phyloP scores from a whole-genome alignment of 805 yeast species.

The Suhomyces vadensis region DNA sequence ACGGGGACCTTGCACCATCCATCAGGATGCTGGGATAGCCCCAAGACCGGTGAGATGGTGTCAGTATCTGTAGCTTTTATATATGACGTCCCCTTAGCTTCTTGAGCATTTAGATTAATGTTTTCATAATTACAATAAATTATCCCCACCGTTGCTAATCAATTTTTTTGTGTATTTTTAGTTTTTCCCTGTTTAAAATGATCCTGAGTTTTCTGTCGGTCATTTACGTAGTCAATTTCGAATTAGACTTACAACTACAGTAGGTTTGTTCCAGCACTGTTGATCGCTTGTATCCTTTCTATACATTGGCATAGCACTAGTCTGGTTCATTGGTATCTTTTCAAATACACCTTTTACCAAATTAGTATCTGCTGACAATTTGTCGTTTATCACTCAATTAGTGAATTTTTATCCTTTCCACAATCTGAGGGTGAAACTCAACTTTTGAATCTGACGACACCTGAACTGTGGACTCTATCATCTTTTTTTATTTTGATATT shows the following conservation, averaged over 20 bases:
- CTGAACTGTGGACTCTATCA: not conserved
- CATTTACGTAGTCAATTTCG: slow-evolving; percentile 1
- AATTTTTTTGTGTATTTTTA: slow-evolving; percentile 2
- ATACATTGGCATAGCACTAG: no score
- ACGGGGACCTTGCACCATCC: no score
- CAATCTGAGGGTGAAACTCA: slow-evolving; percentile 3
- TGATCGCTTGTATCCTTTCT: no score
- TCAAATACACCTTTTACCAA: not conserved
- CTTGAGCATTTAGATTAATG: no score
- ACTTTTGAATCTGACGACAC: not conserved
- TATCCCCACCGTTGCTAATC: slow-evolving; percentile 8
- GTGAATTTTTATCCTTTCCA: not conserved
- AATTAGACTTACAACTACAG: not conserved
- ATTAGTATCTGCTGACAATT: not conserved
- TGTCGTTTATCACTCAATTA: slow-evolving; percentile 1
- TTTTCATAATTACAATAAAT: not conserved
- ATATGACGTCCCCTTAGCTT: no score
- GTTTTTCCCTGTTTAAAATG: slow-evolving; percentile 3
- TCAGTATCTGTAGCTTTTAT: no score
- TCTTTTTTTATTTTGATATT: not conserved
- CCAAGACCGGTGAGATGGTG: no score
- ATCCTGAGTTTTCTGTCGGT: slow-evolving; percentile 8
- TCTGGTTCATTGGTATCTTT: no score
- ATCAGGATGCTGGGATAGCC: no score
- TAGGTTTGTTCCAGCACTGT: not conserved